phyloP scores from a whole-genome alignment of 2,329 filamentous ascomycete genomes.

The Plenodomus lindquistii region DNA sequence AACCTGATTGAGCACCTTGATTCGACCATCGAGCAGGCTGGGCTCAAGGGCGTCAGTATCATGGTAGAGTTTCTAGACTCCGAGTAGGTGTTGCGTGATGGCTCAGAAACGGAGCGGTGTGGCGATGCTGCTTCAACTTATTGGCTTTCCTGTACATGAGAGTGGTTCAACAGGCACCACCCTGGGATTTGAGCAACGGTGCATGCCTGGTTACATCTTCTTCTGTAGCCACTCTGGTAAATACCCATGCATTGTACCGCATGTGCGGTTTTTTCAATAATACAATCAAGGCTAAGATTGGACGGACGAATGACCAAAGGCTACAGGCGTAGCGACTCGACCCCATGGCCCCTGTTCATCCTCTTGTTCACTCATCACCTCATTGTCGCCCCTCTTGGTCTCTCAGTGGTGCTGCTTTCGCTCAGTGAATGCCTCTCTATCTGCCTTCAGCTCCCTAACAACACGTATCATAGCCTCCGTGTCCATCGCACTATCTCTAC shows the following conservation, averaged over 20 bases:
- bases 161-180: neutral
- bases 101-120: neutral
- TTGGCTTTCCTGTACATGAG: neutral
- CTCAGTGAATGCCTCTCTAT: neutral
- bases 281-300: neutral
- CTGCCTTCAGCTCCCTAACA: neutral
- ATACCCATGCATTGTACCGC: neutral
- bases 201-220: neutral
- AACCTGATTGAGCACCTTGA: slow-evolving; percentile 80
- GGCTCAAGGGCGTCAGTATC: slow-evolving; percentile 88
- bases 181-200: neutral
- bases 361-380: neutral
- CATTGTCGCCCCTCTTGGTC: neutral
- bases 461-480: neutral
- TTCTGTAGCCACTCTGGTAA: neutral
- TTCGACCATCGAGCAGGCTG: slow-evolving; percentile 75
- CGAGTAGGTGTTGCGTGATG: slow-evolving; percentile 3
- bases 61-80: slow-evolving; percentile 80
- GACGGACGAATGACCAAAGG: neutral
- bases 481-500: neutral
- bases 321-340: neutral
- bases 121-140: neutral
- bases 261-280: neutral
- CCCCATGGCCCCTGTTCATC: neutral
- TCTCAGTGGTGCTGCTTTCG: no score